phyloP scores from a whole-genome alignment of 306 rosid species.

The Vigna hirtella region DNA sequence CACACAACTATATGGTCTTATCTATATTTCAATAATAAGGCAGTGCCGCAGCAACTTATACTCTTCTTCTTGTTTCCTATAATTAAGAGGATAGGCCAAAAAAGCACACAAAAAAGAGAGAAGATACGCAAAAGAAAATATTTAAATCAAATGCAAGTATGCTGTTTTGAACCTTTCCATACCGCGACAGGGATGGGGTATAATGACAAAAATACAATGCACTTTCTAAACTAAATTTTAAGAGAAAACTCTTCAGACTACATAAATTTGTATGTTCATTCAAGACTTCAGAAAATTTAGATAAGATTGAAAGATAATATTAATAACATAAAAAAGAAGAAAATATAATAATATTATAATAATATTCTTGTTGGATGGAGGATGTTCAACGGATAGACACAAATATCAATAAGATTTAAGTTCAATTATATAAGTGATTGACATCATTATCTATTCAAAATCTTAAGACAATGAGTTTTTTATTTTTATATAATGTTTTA shows the following conservation, averaged over 20 bases:
- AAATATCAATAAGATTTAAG: too few species aligned
- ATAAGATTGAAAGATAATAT: not conserved
- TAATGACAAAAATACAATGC: not conserved
- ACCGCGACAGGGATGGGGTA: not conserved
- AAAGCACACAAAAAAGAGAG: not conserved
- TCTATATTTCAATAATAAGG: not conserved
- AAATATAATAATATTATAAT: not conserved
- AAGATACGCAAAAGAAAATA: not conserved
- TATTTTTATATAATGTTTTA: too few species aligned
- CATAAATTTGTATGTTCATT: not conserved
- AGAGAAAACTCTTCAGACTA: not conserved
- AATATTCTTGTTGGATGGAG: too few species aligned
- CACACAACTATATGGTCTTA: not conserved
- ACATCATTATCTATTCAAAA: too few species aligned
- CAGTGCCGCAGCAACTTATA: not conserved
- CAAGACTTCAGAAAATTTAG: not conserved
- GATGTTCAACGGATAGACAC: too few species aligned
- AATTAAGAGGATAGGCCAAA: not conserved
- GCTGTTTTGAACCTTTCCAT: conserved; percentile 24
- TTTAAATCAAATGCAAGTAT: not conserved
- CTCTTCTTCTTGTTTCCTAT: not conserved
- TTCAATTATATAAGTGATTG: too few species aligned
- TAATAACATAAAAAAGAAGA: not conserved
- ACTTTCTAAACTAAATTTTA: not conserved
- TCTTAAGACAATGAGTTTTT: accelerated